These are phyloP conservation scores for Trypanosoma congolense DNA, from an alignment of 208 protist species.

Conservation along the genomic window DNA sequence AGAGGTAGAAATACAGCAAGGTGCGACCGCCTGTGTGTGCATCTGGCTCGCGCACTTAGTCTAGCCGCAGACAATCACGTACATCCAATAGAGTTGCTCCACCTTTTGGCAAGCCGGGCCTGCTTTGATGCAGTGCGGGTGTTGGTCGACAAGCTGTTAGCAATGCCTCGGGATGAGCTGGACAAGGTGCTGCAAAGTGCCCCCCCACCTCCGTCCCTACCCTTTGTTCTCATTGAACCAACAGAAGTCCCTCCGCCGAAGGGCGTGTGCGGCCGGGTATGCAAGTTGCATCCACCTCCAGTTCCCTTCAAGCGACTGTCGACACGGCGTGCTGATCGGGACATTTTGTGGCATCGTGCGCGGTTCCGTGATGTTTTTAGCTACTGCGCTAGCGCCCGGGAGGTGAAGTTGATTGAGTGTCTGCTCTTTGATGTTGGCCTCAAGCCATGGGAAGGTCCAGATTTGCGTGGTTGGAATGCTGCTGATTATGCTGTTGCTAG, in stretches of 20 bases:
- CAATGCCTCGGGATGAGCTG: slow-evolving; percentile 30
- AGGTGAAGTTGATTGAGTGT: slow-evolving; percentile 32
- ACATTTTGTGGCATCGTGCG: slow-evolving; percentile 44
- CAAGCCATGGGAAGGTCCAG: slow-evolving; percentile 46
- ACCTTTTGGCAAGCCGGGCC: slow-evolving; percentile 45
- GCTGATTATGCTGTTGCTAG: slow-evolving; percentile 47
- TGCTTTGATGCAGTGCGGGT: slow-evolving; percentile 37
- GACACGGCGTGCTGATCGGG: slow-evolving; percentile 18
- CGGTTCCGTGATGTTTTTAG: slow-evolving; percentile 67
- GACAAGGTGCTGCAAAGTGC: slow-evolving; percentile 32
- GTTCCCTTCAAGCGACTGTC: slow-evolving; percentile 45
- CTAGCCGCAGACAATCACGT: slow-evolving; percentile 23
- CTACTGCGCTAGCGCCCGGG: slow-evolving; percentile 48
- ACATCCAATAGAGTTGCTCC: slow-evolving; percentile 60
- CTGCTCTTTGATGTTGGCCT: slow-evolving; percentile 44
- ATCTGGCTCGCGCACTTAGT: slow-evolving; percentile 8
- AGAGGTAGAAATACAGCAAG: slow-evolving; percentile 8
- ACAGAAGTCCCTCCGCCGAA: slow-evolving; percentile 30
- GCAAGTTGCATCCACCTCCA: slow-evolving; percentile 35
- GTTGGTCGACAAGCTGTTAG: slow-evolving; percentile 32
- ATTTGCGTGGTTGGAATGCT: slow-evolving; percentile 62
- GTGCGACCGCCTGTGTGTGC: slow-evolving; percentile 11
- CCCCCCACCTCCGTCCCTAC: slow-evolving; percentile 34
- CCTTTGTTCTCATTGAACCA: slow-evolving; percentile 35
- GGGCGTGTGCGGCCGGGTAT: slow-evolving; percentile 19